A percentile compares a stretch with the other conserved stretches of the same genome.
These are phyloP conservation scores for Gyromitra esculenta DNA, from an alignment of 2,329 filamentous ascomycete genomes.

Conservation along the genomic window DNA sequence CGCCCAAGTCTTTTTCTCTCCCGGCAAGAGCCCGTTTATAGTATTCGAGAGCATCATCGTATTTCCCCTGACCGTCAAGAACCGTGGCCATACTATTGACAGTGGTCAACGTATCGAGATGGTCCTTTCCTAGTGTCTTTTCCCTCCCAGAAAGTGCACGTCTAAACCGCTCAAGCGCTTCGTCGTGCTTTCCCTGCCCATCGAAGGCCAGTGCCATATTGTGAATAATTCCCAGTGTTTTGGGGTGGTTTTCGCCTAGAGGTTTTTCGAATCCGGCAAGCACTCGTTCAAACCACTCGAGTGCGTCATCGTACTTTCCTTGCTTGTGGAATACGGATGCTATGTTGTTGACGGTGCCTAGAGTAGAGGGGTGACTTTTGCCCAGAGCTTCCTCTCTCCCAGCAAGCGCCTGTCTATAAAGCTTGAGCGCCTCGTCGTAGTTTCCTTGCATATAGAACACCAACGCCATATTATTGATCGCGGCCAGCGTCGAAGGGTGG, in stretches of 20 bases:
- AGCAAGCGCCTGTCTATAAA: conserved; percentile 16
- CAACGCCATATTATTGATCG: conserved; percentile 49
- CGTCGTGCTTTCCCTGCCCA: conserved; percentile 25
- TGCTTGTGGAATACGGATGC: conserved; percentile 17
- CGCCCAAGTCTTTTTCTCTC: conserved; percentile 17
- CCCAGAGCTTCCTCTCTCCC: conserved; percentile 13
- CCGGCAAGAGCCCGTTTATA: conserved; percentile 2
- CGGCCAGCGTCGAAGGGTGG: conserved; percentile 25
- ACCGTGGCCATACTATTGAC: conserved; percentile 46
- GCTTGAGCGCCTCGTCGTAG: conserved; percentile 51
- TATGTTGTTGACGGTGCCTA: conserved; percentile 39
- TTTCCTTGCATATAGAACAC: conserved; percentile 40
- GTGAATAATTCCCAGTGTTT: conserved; percentile 39
- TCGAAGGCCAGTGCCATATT: conserved; percentile 49
- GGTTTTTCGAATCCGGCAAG: not conserved
- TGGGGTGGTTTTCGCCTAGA: not conserved
- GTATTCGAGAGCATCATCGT: not conserved
- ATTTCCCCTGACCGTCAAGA: not conserved
- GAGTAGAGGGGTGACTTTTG: conserved; percentile 21
- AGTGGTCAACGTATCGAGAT: not conserved
- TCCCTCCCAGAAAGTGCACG: conserved; percentile 37
- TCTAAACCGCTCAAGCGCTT: not conserved
- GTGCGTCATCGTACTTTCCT: conserved; percentile 1
- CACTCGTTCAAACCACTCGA: not conserved
- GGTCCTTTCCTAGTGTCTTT: conserved; percentile 48